A percentile compares a stretch with the other conserved stretches of the same genome.
phyloP scores from a whole-genome alignment of 2,329 filamentous ascomycete genomes.

The Hypoxylon sp. region DNA sequence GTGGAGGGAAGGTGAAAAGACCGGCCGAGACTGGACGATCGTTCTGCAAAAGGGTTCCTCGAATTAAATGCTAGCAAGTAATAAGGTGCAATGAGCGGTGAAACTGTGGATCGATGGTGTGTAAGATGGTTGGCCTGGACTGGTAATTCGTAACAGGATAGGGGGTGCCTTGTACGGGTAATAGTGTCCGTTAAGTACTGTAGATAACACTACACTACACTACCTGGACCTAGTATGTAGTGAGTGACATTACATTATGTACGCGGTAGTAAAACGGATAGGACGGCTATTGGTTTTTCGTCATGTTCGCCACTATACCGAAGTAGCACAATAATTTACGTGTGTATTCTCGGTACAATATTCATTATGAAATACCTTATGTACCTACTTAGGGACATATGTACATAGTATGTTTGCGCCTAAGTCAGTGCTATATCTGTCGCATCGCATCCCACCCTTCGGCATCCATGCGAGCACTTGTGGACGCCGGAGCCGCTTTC shows the following conservation, averaged over 20 bases:
- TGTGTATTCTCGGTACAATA: conserved; percentile 10
- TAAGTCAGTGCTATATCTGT: conserved; percentile 33
- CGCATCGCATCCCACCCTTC: conserved; percentile 36
- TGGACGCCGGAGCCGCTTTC: conserved; percentile 42
- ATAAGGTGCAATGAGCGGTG: conserved; percentile 46
- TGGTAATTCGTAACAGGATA: conserved; percentile 29
- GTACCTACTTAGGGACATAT: too few relatives aligned
- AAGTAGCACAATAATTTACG: conserved; percentile 13
- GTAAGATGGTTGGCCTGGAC: conserved; percentile 32
- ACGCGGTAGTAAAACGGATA: background rate
- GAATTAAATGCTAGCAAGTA: conserved; percentile 37
- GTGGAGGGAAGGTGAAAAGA: conserved; percentile 46
- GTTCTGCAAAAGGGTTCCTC: conserved; percentile 38
- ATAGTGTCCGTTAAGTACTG: conserved; percentile 35
- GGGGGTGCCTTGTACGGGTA: conserved; percentile 31
- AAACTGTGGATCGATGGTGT: conserved; percentile 46
- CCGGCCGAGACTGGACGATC: conserved; percentile 51
- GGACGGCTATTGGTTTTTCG: background rate
- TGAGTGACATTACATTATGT: background rate
- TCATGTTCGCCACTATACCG: conserved; percentile 11
- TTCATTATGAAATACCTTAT: too few relatives aligned
- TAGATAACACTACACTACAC: conserved; percentile 17
- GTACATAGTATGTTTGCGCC: conserved; percentile 13
- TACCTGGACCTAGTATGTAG: background rate
- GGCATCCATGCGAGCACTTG: conserved; percentile 35